Percentiles rank a stretch among this genome's conserved stretches.
These are phyloP conservation scores for Phaeotremella skinneri DNA, from an alignment of 768 basidiomycete species.

Conservation along the genomic window DNA sequence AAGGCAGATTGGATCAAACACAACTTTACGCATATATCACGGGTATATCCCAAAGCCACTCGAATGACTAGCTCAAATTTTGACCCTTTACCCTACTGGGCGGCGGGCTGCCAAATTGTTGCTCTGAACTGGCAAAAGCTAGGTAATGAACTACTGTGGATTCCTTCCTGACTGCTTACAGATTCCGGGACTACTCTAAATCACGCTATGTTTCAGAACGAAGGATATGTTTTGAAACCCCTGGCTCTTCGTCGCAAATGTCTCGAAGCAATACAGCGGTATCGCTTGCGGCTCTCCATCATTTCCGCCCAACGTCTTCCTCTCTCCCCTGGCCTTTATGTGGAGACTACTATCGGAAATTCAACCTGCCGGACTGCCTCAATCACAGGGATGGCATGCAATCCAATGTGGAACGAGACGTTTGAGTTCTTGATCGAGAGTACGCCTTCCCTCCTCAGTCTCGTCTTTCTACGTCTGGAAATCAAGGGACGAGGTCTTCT, in stretches of 20 bases:
- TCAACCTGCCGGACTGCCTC: constrained; percentile 57
- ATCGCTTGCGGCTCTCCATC: constrained; percentile 55
- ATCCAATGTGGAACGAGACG: constrained; percentile 78
- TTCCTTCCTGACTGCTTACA: constrained; percentile 46
- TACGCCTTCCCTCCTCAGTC: constrained; percentile 66
- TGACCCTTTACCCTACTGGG: constrained; percentile 85
- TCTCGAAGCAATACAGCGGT: constrained; percentile 62
- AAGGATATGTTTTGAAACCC: constrained; percentile 89
- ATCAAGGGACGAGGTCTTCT: constrained; percentile 72
- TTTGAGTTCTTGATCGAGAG: constrained; percentile 61
- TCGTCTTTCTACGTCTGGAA: constrained; percentile 78
- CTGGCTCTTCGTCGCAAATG: constrained; percentile 62
- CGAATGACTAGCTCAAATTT: constrained; percentile 82
- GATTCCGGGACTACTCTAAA: constrained; percentile 91
- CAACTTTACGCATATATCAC: constrained; percentile 72
- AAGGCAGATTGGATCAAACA: constrained; percentile 70
- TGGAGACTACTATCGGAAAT: constrained; percentile 67
- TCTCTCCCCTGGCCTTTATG: constrained; percentile 65
- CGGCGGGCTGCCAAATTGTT: constrained; percentile 79
- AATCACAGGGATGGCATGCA: constrained; percentile 86
- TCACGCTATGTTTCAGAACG: constrained; percentile 90
- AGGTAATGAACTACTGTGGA: constrained; percentile 56
- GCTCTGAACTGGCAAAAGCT: constrained; percentile 98
- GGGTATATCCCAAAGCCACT: constrained; percentile 81
- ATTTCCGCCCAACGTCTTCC: constrained; percentile 92